Conservation (phyloP, 2,329 filamentous ascomycete species). For the Salinomyces thailandicus region DNA sequence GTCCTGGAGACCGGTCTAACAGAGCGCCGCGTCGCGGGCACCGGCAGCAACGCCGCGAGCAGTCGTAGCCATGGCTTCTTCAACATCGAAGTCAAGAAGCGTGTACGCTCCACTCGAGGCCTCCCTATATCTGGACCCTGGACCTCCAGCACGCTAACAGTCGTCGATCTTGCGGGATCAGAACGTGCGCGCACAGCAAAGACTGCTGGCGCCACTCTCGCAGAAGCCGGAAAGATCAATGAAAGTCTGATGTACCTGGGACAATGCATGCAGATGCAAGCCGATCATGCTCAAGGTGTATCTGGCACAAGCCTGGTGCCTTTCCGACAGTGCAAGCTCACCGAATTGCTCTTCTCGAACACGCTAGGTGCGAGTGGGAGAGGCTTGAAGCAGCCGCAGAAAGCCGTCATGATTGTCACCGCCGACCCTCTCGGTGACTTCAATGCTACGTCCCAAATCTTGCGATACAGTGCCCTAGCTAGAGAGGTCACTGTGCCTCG, state of each 20-base stretch:
- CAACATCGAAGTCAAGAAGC: constrained; percentile 87
- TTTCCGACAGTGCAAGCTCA: constrained; percentile 49
- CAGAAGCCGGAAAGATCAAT: constrained; percentile 96
- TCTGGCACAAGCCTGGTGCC: constrained; percentile 51
- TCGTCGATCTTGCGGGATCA: constrained; percentile 81
- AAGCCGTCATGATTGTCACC: constrained; percentile 90
- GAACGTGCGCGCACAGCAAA: constrained; percentile 89
- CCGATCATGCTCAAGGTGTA: constrained; percentile 56
- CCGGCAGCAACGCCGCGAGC: constrained; percentile 83
- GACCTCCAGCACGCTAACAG: constrained; percentile 68
- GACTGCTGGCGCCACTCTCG: constrained; percentile 82
- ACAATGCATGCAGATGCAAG: constrained; percentile 93
- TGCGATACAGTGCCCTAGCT: constrained; percentile 86
- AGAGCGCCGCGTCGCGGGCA: constrained; percentile 79
- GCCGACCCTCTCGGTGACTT: constrained; percentile 89
- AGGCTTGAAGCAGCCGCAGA: constrained; percentile 58
- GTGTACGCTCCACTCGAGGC: constrained; percentile 39
- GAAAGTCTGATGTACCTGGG: constrained; percentile 97
- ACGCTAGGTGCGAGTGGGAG: constrained; percentile 26
- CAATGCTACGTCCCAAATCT: constrained; percentile 91
- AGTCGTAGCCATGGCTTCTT: constrained; percentile 95
- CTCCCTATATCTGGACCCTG: constrained; percentile 43
- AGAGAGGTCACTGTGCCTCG: constrained; percentile 87
- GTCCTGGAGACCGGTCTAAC: constrained; percentile 82
- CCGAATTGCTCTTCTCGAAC: constrained; percentile 43